Evolutionary conservation across 2,329 filamentous ascomycete genomes (phyloP), one percentile per base, ranked within the genome.

Genomic region (Ceratocystis harringtonii): DNA sequence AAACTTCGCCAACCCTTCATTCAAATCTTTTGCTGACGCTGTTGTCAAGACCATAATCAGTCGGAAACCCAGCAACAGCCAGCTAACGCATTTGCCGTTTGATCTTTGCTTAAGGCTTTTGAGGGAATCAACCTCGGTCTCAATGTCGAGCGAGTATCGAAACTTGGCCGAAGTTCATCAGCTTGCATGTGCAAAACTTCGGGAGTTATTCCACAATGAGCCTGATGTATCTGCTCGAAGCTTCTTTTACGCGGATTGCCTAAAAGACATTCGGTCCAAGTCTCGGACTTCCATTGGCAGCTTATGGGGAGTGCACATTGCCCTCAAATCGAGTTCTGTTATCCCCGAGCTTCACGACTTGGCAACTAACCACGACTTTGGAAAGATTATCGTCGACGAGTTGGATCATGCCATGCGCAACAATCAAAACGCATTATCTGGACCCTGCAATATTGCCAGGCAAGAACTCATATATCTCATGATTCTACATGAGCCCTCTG

Each of bases 71-170:
- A 65, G 76, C 71, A 72, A 77, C 5, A 68, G 70, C 0, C 68
- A 70, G 1, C 71, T 76, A 32, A 73, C 75, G 41, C 74, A 76
- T 36, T 73, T 78, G 2, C 78, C 80, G 0, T 82, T 79, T 68
- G 74, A 76, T n/a, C 74, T 83, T 15, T 82, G 79, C 68, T 74
- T 92, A 62, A 82, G 87, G 28, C 75, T 95, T 19, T 79, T 94
- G 52, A 84, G 88, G 68, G 86, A 92, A 70, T 85, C 88, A 2
- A 86, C 85, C 0, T 78, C 83, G 12, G 79, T 78, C 36, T 77
- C 76, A 22, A 74, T 78, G 7, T 17, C 55, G 7, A 79, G 81
- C 15, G 78, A 79, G 3, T 79, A 81, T 7, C 79, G 84, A 62
- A 80, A 83, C 7, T 79, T 83, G 69, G 78, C 81, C 1, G 81